Evolutionary conservation across 192 early-diverging fungal species (phyloP), one percentile per base, ranked within the genome.

Genomic region (Oehlia diaphana): DNA sequence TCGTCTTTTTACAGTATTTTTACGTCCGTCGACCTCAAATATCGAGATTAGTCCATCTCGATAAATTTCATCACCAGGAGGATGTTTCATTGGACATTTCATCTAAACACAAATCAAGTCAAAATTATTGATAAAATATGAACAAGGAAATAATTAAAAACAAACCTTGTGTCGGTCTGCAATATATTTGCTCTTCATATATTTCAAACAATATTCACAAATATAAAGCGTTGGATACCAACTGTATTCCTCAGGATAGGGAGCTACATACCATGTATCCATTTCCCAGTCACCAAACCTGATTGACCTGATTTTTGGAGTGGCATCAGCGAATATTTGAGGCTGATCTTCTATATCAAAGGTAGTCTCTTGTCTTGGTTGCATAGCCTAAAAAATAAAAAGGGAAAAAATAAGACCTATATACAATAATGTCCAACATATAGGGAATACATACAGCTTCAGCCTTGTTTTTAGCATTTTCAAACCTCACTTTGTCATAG

Each of bases 41-140:
- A 98, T 91, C 16, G 92, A 92, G 26, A 99, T 82, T 16, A 88
- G 87, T n/a, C 89, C 93, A 79, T 98, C 94, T 49, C 96, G 87
- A 82, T 98, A 98, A 44, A 99, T 97, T 79, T 98, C 96, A 79
- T 97, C 94, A 19, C 98, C 98, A n/a, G 98, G 98, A 13, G 98
- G 98, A 76, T 94, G 90, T 58, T 84, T 86, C 65, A 92, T 85
- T 2, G 83, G 76, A 82, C 97, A 98, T 78, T 98, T 97, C 63
- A 87, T 50, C 82, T 90, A 81, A 13, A 35, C 37, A 23, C 44
- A 23, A n/a, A n/a, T 26, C 13, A 63, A 12, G 23, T 53, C 5
- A 37, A 73, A 61, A 63, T 50, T 3, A 65, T 37, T 9, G 19
- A 14, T 33, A 33, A 50, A 80, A 66, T 58, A 39, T 72, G 31